Evolutionary conservation across 768 basidiomycete species (phyloP).

Genomic region (Xerocomellus dryophilus): DNA sequence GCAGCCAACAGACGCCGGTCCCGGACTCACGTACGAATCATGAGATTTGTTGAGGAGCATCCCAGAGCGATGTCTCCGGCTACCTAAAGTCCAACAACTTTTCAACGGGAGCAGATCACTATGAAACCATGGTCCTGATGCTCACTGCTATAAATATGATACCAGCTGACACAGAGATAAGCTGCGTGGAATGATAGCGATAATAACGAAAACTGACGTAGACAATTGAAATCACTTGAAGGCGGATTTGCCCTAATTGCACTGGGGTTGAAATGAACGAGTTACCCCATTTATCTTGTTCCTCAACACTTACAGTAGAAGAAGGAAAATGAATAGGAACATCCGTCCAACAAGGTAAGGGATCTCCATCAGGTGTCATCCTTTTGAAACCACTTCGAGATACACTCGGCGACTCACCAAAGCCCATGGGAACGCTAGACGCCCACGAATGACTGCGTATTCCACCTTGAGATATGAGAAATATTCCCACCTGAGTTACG

Average conservation of each 20-base stretch:
- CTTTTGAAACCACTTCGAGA: neutral
- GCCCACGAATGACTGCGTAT: slow-evolving; percentile 22
- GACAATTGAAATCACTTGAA: neutral
- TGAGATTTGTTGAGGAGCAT: slow-evolving; percentile 23
- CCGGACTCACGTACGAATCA: slow-evolving; percentile 29
- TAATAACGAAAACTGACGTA: slow-evolving; percentile 14
- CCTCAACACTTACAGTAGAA: slow-evolving; percentile 13
- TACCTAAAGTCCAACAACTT: slow-evolving; percentile 3
- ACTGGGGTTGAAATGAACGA: slow-evolving; percentile 4
- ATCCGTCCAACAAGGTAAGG: slow-evolving; percentile 26
- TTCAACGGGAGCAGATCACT: neutral
- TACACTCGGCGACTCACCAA: slow-evolving; percentile 14
- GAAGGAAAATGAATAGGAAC: slow-evolving; percentile 13
- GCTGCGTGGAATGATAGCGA: neutral
- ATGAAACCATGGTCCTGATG: neutral
- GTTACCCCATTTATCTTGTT: neutral
- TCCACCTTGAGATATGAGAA: slow-evolving; percentile 19
- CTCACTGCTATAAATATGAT: slow-evolving; percentile 15
- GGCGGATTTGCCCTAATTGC: neutral
- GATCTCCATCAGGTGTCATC: slow-evolving; percentile 9
- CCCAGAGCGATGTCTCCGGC: slow-evolving; percentile 14
- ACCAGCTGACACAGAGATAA: slow-evolving; percentile 10
- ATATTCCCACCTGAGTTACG: slow-evolving; percentile 25
- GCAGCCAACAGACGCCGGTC: neutral
- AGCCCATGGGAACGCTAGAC: slow-evolving; percentile 25